Percentiles rank a stretch among this genome's conserved stretches.
Evolutionary conservation across 306 rosid genomes (phyloP).

Genomic region (Vicia faba): DNA sequence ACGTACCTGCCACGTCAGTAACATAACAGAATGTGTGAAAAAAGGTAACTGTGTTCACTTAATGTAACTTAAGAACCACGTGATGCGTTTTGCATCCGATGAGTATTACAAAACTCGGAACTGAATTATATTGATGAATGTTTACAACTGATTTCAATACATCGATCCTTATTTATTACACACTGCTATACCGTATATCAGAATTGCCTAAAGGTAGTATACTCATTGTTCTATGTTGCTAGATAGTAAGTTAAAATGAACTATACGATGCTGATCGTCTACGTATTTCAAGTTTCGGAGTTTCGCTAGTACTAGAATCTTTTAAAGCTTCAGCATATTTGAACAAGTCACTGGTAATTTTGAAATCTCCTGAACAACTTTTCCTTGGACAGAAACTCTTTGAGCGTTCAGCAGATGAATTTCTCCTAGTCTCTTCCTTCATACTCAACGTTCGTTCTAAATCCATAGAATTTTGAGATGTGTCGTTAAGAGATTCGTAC

Average conservation of each 20-base stretch:
- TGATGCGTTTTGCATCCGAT: too few species aligned
- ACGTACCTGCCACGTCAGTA: too few species aligned
- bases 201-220: slow-evolving; percentile 6
- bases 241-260: slow-evolving; percentile 42
- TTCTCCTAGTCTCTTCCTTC: slow-evolving; percentile 46
- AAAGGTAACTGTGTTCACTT: too few species aligned
- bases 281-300: slow-evolving; percentile 10
- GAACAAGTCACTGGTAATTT: slow-evolving; percentile 41
- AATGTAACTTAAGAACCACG: too few species aligned
- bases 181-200: slow-evolving; percentile 19
- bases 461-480: slow-evolving; percentile 51
- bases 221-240: slow-evolving; percentile 1
- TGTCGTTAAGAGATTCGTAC: slow-evolving; percentile 36
- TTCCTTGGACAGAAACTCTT: slow-evolving; percentile 41
- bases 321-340: slow-evolving; percentile 81
- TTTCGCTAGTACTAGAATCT: slow-evolving; percentile 49
- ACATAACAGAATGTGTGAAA: too few species aligned
- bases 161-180: slow-evolving; percentile 16
- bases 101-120: too few species aligned
- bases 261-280: slow-evolving; percentile 55
- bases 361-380: slow-evolving; percentile 39
- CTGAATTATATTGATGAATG: too few species aligned
- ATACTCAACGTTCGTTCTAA: slow-evolving; percentile 33
- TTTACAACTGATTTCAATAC: too few species aligned
- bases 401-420: slow-evolving; percentile 43